Evolutionary conservation across 257 asterid genomes (phyloP).

Genomic region (Nyctanthes arbortristis): DNA sequence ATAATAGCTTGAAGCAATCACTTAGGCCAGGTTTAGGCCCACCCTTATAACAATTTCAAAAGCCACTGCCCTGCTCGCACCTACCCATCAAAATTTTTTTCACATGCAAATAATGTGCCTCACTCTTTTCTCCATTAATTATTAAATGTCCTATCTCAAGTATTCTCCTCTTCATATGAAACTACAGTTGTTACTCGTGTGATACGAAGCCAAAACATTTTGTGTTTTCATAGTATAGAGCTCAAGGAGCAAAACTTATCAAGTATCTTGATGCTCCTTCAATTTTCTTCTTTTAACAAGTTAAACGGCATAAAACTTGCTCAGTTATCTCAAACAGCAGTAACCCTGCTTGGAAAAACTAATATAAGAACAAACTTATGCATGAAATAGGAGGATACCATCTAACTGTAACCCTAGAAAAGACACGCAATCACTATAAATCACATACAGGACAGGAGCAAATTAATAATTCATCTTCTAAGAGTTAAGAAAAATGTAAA

Average conservation of each 20-base stretch:
- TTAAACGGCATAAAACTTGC: not conserved
- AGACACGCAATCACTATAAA: not conserved
- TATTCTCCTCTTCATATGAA: not conserved
- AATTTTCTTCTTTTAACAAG: not conserved
- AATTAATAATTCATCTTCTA: not conserved
- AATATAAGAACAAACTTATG: not conserved
- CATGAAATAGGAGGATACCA: not conserved
- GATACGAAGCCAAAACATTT: not conserved
- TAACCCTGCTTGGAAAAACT: not conserved
- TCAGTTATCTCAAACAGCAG: not conserved
- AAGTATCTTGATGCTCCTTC: not conserved
- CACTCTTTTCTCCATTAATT: not conserved
- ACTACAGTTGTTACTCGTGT: not conserved
- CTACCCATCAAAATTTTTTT: not conserved
- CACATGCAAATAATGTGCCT: not conserved
- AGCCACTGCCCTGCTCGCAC: not conserved
- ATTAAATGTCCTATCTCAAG: not conserved
- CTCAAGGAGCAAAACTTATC: not conserved
- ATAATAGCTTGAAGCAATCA: not conserved
- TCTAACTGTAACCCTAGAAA: not conserved
- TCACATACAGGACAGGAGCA: not conserved
- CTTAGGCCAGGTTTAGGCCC: not conserved
- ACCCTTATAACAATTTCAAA: not conserved
- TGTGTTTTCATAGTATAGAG: not conserved
- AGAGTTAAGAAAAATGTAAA: not conserved